Percentiles rank a stretch among this genome's conserved stretches.
Conservation (phyloP, 371 early-diverging fungal genomes). For the Saksenaea vasiformis region DNA sequence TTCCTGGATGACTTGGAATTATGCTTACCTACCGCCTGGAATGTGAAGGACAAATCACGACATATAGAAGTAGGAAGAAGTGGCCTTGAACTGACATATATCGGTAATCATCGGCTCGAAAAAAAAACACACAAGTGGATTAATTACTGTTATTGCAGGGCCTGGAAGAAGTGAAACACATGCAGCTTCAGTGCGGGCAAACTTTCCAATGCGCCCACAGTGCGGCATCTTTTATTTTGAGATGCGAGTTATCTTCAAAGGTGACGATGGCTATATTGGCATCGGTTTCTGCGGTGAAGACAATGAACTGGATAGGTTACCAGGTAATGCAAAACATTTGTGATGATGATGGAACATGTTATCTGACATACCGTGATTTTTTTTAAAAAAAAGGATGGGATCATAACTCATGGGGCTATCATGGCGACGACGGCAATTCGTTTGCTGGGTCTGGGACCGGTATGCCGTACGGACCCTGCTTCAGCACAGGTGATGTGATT, state of each 20-base stretch:
- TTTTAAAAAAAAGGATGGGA: conserved; percentile 76
- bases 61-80: conserved; percentile 51
- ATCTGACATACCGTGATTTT: not conserved
- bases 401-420: conserved; percentile 81
- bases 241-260: conserved; percentile 79
- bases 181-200: conserved; percentile 82
- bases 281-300: conserved; percentile 75
- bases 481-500: conserved; percentile 86
- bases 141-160: conserved; percentile 49
- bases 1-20: conserved; percentile 22
- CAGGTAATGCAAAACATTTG: conserved; percentile 58
- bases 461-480: conserved; percentile 84
- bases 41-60: conserved; percentile 53
- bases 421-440: conserved; percentile 90
- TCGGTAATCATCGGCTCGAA: conserved; percentile 36
- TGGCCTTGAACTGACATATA: conserved; percentile 54
- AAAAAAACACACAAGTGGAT: not conserved
- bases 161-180: conserved; percentile 77
- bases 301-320: conserved; percentile 69
- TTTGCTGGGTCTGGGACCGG: conserved; percentile 82
- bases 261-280: conserved; percentile 89
- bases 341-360: not conserved
- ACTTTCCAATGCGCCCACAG: conserved; percentile 79
- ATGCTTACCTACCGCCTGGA: conserved; percentile 59
- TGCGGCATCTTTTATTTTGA: conserved; percentile 93